A percentile compares a stretch with the other conserved stretches of the same genome.
These are phyloP conservation scores for Trichocladium antarcticum DNA, from an alignment of 495 filamentous ascomycete species.

Conservation along the genomic window DNA sequence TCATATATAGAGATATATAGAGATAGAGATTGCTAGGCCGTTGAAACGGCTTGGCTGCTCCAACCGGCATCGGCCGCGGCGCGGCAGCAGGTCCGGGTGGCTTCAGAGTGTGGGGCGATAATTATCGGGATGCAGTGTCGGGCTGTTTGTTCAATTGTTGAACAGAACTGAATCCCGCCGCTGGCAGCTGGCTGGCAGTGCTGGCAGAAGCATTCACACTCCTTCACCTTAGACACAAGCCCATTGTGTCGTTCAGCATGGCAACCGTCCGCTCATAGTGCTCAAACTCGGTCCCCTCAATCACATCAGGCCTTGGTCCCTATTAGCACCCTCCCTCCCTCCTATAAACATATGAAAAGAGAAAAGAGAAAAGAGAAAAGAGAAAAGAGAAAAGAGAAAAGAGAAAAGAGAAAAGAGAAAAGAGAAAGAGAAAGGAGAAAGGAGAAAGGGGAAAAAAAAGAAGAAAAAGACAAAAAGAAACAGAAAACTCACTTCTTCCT, in stretches of 20 bases:
- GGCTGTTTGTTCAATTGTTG: no score
- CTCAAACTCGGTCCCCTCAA: slow-evolving; percentile 28
- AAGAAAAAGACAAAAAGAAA: not conserved
- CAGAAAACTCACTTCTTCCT: slow-evolving; percentile 4
- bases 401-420: not conserved
- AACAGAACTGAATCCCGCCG: no score
- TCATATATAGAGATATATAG: no score
- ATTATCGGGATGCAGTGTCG: not conserved
- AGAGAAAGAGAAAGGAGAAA: not conserved
- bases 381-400: not conserved
- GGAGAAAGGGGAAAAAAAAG: not conserved
- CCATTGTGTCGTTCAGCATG: slow-evolving; percentile 63
- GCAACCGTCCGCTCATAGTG: slow-evolving; percentile 57
- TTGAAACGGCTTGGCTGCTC: slow-evolving; percentile 8
- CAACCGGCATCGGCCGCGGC: slow-evolving; percentile 4
- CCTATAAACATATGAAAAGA: no score
- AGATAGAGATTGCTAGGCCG: no score
- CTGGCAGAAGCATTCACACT: no score
- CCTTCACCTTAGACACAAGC: slow-evolving; percentile 56
- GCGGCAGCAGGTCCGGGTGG: not conserved
- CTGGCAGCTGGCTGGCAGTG: no score
- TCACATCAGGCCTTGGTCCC: not conserved
- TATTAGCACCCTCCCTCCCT: not conserved
- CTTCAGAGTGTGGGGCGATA: not conserved
- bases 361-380: not conserved